These are phyloP conservation scores for Dunaliella primolecta DNA, from an alignment of 139 green algal genomes.

Conservation along the genomic window DNA sequence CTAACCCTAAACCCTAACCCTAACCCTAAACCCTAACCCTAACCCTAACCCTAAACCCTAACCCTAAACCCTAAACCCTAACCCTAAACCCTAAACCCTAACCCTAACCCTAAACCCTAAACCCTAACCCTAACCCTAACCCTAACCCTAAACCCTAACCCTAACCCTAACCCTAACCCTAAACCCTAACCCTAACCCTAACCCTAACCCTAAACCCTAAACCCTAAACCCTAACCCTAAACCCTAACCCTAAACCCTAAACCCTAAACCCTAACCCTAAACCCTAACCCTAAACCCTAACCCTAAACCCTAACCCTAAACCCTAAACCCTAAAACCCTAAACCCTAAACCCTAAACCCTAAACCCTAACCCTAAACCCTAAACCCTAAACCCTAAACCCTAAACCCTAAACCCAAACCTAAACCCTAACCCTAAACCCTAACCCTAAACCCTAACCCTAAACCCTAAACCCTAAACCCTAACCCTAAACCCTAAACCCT, in stretches of 20 bases:
- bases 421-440: neutral
- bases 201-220: neutral
- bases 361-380: neutral
- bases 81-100: neutral
- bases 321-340: too few species aligned
- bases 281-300: neutral
- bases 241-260: neutral
- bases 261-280: neutral
- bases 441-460: constrained; percentile 3
- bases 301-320: neutral
- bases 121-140: constrained; percentile 2
- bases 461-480: neutral
- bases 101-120: neutral
- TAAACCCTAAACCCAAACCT: neutral
- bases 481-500: neutral
- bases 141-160: constrained; percentile 2
- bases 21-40: constrained; percentile 3
- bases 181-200: constrained; percentile 3
- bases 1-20: constrained; percentile 2
- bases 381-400: too few species aligned
- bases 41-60: constrained; percentile 3
- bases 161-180: constrained; percentile 2
- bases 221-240: neutral
- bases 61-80: neutral
- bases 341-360: neutral